phyloP scores from a whole-genome alignment of 2,329 filamentous ascomycete genomes.

The Blastomyces gilchristii region DNA sequence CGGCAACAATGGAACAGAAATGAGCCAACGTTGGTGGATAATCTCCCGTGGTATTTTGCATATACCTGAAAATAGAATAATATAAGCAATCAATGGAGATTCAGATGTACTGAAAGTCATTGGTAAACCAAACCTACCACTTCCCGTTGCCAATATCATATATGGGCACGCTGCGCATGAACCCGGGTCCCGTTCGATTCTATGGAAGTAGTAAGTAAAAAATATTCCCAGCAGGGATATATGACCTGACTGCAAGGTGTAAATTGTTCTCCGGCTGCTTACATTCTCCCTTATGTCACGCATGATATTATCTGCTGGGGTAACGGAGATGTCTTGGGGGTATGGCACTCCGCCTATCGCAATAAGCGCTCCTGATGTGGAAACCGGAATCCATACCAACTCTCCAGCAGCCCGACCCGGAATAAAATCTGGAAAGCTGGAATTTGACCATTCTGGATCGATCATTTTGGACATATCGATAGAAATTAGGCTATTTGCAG shows the following conservation, averaged over 20 bases:
- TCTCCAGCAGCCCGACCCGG: constrained; percentile 52
- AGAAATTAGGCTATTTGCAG: constrained; percentile 50
- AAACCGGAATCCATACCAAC: constrained; percentile 50
- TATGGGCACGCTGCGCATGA: constrained; percentile 31
- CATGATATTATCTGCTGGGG: constrained; percentile 1
- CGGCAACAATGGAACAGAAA: constrained; percentile 35
- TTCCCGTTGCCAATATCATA: constrained; percentile 27
- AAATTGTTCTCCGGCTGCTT: constrained; percentile 8
- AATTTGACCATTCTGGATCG: constrained; percentile 47
- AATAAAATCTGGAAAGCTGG: constrained; percentile 42
- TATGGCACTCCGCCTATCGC: constrained; percentile 31
- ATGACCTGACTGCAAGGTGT: neutral
- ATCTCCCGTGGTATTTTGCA: constrained; percentile 34
- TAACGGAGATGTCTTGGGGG: constrained; percentile 17
- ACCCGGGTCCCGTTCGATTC: constrained; percentile 22
- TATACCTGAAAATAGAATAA: constrained; percentile 23
- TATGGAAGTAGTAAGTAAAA: constrained; percentile 8
- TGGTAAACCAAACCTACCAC: constrained; percentile 18
- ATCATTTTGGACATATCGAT: constrained; percentile 49
- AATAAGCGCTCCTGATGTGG: constrained; percentile 28
- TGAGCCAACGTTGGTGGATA: constrained; percentile 27
- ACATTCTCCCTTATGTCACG: constrained; percentile 16
- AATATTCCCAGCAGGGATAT: neutral
- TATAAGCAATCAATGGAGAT: neutral
- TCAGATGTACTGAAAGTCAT: neutral